Conservation (phyloP, 768 basidiomycete genomes). For the Austroboletus eburneus region DNA sequence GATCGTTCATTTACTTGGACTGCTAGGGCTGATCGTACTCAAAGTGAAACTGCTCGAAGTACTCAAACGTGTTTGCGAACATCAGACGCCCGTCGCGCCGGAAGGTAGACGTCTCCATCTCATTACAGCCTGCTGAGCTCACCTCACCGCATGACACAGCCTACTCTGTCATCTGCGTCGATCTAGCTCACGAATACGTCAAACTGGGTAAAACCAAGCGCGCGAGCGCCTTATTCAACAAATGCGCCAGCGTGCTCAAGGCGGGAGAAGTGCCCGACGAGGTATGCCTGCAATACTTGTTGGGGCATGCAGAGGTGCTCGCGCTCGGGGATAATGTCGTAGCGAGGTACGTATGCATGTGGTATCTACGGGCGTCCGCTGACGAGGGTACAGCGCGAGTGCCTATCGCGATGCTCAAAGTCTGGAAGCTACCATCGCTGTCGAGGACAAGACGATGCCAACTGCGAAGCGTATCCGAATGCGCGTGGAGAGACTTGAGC, state of each 20-base stretch:
- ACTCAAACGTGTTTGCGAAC: conserved; percentile 57
- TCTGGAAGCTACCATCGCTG: conserved; percentile 39
- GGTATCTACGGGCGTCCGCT: not conserved
- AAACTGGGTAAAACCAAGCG: conserved; percentile 70
- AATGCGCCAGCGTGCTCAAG: conserved; percentile 44
- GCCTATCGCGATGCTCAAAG: conserved; percentile 59
- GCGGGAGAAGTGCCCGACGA: conserved; percentile 47
- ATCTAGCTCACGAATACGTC: conserved; percentile 77
- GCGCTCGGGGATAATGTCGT: conserved; percentile 55
- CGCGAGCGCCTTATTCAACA: conserved; percentile 63
- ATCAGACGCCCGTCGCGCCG: conserved; percentile 36
- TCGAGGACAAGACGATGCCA: conserved; percentile 44
- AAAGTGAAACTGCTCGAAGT: conserved; percentile 67
- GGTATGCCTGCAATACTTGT: conserved; percentile 47
- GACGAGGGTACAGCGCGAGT: conserved; percentile 34
- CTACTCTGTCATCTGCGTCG: conserved; percentile 59
- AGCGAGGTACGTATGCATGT: conserved; percentile 45
- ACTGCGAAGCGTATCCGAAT: conserved; percentile 55
- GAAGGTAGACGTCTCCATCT: conserved; percentile 41
- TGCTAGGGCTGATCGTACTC: conserved; percentile 61
- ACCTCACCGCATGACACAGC: conserved; percentile 35
- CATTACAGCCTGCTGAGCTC: not conserved
- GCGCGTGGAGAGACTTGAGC: conserved; percentile 58
- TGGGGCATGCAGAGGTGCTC: conserved; percentile 65
- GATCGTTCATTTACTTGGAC: conserved; percentile 56